A percentile compares a stretch with the other conserved stretches of the same genome.
phyloP scores from a whole-genome alignment of 2,329 filamentous ascomycete genomes.

The Epichloe gansuensis region DNA sequence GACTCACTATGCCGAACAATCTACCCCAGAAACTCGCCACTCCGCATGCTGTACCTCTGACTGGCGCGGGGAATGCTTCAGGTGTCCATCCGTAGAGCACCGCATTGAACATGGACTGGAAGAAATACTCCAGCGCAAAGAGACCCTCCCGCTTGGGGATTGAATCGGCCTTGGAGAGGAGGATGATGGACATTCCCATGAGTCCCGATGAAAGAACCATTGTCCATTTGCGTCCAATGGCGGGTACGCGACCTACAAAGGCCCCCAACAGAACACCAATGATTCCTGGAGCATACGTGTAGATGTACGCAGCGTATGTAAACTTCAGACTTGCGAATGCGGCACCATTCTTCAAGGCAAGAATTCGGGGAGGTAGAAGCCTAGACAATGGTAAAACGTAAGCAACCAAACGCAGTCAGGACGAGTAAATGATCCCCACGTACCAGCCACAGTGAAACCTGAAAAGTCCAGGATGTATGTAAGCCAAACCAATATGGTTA shows the following conservation, averaged over 20 bases:
- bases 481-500: conserved; percentile 24
- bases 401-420: too few species aligned
- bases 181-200: conserved; percentile 33
- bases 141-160: conserved; percentile 25
- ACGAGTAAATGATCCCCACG: background rate
- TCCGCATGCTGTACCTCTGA: conserved; percentile 43
- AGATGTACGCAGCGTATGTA: conserved; percentile 41
- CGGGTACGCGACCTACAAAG: conserved; percentile 25
- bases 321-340: conserved; percentile 28
- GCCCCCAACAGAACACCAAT: conserved; percentile 37
- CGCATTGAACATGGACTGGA: conserved; percentile 28
- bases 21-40: conserved; percentile 47
- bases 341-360: conserved; percentile 38
- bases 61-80: conserved; percentile 43
- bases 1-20: conserved; percentile 45
- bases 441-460: conserved; percentile 26
- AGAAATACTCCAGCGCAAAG: conserved; percentile 31
- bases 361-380: conserved; percentile 33
- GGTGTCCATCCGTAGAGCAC: conserved; percentile 37
- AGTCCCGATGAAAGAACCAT: conserved; percentile 31
- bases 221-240: conserved; percentile 30
- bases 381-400: conserved; percentile 6
- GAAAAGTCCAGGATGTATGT: conserved; percentile 28
- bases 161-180: conserved; percentile 29
- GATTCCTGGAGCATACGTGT: conserved; percentile 40